A percentile compares a stretch with the other conserved stretches of the same genome.
Conservation (phyloP, 768 basidiomycete species). For the Tephrocybe sp. region DNA sequence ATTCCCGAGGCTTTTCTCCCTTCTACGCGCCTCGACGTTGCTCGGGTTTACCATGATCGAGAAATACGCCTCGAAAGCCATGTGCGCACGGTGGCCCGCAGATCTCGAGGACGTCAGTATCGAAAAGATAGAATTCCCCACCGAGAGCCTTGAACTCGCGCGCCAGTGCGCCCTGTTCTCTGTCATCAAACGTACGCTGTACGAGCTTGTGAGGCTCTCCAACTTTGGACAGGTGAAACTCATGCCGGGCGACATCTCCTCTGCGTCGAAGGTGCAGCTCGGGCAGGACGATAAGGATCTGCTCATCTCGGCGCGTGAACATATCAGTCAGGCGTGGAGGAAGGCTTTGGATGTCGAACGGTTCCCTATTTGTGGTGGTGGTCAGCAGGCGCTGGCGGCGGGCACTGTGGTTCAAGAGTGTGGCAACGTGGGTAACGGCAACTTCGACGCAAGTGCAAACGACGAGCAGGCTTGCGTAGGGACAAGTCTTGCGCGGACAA, state of each 20-base stretch:
- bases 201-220: slow-evolving; percentile 34
- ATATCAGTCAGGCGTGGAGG: slow-evolving; percentile 21
- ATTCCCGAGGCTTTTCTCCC: slow-evolving; percentile 27
- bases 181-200: slow-evolving; percentile 36
- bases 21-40: slow-evolving; percentile 34
- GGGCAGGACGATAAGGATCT: slow-evolving; percentile 5
- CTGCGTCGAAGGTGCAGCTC: not conserved
- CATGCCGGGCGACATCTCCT: not conserved
- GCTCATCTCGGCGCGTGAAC: slow-evolving; percentile 19
- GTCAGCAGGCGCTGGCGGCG: not conserved
- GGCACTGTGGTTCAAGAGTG: not conserved
- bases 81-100: slow-evolving; percentile 33
- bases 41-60: slow-evolving; percentile 30
- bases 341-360: slow-evolving; percentile 10
- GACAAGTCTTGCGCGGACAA: not conserved
- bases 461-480: slow-evolving; percentile 2
- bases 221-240: slow-evolving; percentile 24
- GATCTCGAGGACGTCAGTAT: slow-evolving; percentile 23
- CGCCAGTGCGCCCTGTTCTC: slow-evolving; percentile 25
- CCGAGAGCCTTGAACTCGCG: slow-evolving; percentile 32
- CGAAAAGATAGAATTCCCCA: slow-evolving; percentile 22
- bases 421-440: not conserved
- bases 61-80: slow-evolving; percentile 26
- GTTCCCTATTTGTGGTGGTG: slow-evolving; percentile 5
- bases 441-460: not conserved